Conservation (phyloP, 164 flowering plant genomes). For the Echeveria elegans region DNA sequence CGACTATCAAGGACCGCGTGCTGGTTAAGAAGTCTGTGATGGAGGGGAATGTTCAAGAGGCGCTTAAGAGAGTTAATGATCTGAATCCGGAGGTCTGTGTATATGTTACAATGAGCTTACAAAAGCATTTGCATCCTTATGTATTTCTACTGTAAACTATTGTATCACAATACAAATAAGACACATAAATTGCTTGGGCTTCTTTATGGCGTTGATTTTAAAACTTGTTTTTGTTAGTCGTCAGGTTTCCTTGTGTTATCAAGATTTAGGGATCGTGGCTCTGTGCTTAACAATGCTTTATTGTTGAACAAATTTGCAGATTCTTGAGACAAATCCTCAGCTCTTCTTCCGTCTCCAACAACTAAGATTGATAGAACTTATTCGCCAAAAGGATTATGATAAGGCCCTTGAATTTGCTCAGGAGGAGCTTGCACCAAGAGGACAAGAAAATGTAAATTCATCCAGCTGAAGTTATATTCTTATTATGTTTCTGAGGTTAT, state of each 20-base stretch:
- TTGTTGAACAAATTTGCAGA: slow-evolving; percentile 38
- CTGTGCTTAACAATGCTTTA: background rate
- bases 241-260: background rate
- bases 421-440: slow-evolving; percentile 98
- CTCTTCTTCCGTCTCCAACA: slow-evolving; percentile 97
- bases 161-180: background rate
- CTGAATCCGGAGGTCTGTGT: slow-evolving; percentile 83
- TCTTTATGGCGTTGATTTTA: no score
- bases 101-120: background rate
- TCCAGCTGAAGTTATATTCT: no score
- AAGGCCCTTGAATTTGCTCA: slow-evolving; percentile 70
- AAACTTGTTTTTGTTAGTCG: background rate
- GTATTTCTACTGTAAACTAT: background rate
- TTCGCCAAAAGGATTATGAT: slow-evolving; percentile 78
- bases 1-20: slow-evolving; percentile 88
- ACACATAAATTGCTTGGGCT: no score
- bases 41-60: slow-evolving; percentile 89
- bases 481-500: no score
- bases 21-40: slow-evolving; percentile 92
- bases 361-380: slow-evolving; percentile 86
- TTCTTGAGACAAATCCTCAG: slow-evolving; percentile 90
- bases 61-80: slow-evolving; percentile 91
- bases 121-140: background rate
- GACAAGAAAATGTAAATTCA: slow-evolving; percentile 87
- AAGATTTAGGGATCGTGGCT: background rate